Evolutionary conservation across 768 basidiomycete species (phyloP), one percentile per base, ranked within the genome.

Genomic region (Collybia sp.): DNA sequence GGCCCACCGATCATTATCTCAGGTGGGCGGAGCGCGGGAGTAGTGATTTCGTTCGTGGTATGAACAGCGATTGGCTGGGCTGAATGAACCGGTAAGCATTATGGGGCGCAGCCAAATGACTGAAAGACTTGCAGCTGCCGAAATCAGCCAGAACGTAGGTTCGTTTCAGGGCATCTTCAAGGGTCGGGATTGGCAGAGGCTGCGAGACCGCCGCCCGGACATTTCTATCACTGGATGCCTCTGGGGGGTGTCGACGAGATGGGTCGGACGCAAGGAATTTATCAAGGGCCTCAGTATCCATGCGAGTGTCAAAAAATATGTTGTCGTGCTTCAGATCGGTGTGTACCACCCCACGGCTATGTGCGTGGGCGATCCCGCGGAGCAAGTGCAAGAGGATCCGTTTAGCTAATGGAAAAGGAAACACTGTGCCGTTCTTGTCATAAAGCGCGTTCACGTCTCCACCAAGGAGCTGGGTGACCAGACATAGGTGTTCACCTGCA

Each of bases 251-350:
- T 16, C 41, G 40, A 17, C 50, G 50, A 11, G 53, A 38, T 6
- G 57, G 57, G 15, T 59, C 58, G 37, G 40, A 40, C 33, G 46
- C 30, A 41, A 58, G 33, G 34, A 62, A 52, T 41, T 54, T 51
- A 8, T 25, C 25, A 8, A 25, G 25, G 5, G 17, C 44, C 5
- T 13, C 20, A 15, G 44, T 45, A 12, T 17, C 5, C 12, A 30
- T 35, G 38, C 52, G 43, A 41, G 53, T 49, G 31, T 49, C 37
- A 46, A 60, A 57, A 18, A 61, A 42, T 32, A 64, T 59, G 42
- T 64, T 63, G 52, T 62, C 61, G 34, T 35, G 52, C 40, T 63
- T 63, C n/a, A 64, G 32, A 53, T 63, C 62, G 19, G 61, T 63
- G 46, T 64, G 62, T 6, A 59, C 56, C 12, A 63, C 36, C 10